Evolutionary conservation across 441 rosid genomes (phyloP), one percentile per base, ranked within the genome.

Genomic region (Cnidoscolus chayamansa): DNA sequence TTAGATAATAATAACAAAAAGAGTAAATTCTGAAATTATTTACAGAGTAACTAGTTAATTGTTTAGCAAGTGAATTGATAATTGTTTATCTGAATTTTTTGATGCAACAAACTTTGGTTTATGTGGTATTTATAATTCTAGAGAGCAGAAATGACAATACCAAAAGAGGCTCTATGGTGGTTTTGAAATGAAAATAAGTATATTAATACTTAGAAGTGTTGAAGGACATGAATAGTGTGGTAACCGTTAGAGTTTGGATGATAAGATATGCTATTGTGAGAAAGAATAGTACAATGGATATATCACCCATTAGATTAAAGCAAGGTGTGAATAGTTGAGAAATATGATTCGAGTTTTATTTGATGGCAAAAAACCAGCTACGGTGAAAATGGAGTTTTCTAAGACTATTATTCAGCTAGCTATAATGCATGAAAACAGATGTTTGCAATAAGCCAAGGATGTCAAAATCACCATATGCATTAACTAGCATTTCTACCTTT

Each of bases 21-120:
- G 31, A 65, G 40, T 55, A 30, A n/a, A 10, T 59, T 65, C 32
- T 72, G 60, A 68, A 67, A 37, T 40, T 16, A 67, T 43, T 15
- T 16, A 10, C 30, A 50, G 25, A 74, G 51, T 37, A 67, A 32
- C 10, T 13, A 20, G 53, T 53, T 47, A 67, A 32, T 20, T 32
- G 31, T 63, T 50, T 16, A 50, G 51, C 62, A 60, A 68, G 20
- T 17, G 35, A 20, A 49, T 31, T 1, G 35, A 7, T 43, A 51
- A 30, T 40, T 35, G 25, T 43, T 31, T 66, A 43, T 64, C 43
- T 53, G 4, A 31, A 54, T 2, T 5, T 15, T 47, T 61, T 31
- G 51, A 43, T 31, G 40, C 65, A 35, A 17, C 63, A 58, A 25
- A 30, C 12, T 25, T 58, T 30, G 30, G 19, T 30, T 10, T 1